Conservation (phyloP, 108 stramenopile species). For the Nitzschia inconspicua region DNA sequence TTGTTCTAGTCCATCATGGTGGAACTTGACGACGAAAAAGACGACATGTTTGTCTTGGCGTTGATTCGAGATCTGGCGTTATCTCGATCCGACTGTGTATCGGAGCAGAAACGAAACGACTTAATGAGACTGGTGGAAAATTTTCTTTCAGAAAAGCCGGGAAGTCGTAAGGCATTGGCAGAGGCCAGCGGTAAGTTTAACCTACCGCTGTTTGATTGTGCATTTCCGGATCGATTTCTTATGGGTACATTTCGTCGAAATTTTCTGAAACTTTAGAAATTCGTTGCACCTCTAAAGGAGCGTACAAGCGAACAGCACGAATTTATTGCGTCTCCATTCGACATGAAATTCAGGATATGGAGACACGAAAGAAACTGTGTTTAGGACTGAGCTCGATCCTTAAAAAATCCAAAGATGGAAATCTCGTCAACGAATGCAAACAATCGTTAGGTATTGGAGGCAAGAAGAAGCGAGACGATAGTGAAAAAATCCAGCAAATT, state of each 20-base stretch:
- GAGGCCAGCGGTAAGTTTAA: conserved; percentile 22
- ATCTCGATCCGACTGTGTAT: conserved; percentile 9
- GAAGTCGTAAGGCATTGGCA: conserved; percentile 6
- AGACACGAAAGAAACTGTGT: conserved; percentile 8
- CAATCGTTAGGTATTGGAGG: neutral
- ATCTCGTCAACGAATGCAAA: conserved; percentile 17
- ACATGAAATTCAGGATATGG: conserved; percentile 6
- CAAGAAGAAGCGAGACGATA: neutral
- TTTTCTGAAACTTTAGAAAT: too few relatives aligned
- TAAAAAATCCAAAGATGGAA: conserved; percentile 6
- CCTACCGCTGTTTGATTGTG: neutral
- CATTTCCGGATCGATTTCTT: too few relatives aligned
- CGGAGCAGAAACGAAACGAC: conserved; percentile 13
- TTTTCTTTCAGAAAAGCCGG: conserved; percentile 3
- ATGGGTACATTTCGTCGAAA: too few relatives aligned
- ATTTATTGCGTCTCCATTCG: conserved; percentile 21
- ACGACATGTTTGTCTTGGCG: too few relatives aligned
- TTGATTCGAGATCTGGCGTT: conserved; percentile 23
- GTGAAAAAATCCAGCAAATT: neutral
- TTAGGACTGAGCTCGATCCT: conserved; percentile 15
- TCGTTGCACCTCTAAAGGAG: conserved; percentile 18
- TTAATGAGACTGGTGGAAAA: conserved; percentile 3
- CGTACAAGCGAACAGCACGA: conserved; percentile 13
- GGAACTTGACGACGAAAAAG: too few relatives aligned
- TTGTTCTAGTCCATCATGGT: too few relatives aligned